Evolutionary conservation across 2,329 filamentous ascomycete genomes (phyloP).

Genomic region (Atkinsonella hypoxylon): DNA sequence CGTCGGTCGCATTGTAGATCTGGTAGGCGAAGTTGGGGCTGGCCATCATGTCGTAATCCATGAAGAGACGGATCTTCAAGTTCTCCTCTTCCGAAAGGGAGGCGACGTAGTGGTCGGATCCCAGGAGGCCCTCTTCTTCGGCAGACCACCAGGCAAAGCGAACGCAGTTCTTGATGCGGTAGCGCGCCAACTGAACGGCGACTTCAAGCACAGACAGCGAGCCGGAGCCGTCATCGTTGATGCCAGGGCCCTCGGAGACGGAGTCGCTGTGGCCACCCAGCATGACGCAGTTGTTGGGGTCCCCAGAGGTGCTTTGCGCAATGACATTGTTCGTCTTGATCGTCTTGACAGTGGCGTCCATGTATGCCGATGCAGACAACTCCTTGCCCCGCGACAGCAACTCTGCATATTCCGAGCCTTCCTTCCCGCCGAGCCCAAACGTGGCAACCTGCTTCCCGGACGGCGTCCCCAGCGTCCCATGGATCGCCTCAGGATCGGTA

Average conservation of each 20-base stretch:
- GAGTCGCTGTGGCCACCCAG: slow-evolving; percentile 53
- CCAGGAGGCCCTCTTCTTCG: slow-evolving; percentile 55
- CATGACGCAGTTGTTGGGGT: slow-evolving; percentile 53
- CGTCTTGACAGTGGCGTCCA: slow-evolving; percentile 42
- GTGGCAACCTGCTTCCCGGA: slow-evolving; percentile 50
- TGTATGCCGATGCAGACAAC: slow-evolving; percentile 45
- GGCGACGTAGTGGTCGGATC: slow-evolving; percentile 49
- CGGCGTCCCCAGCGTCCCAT: slow-evolving; percentile 57
- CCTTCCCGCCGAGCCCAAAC: slow-evolving; percentile 50
- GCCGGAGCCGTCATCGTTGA: slow-evolving; percentile 69
- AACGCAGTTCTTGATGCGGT: slow-evolving; percentile 51
- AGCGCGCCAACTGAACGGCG: slow-evolving; percentile 45
- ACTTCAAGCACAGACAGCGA: slow-evolving; percentile 50
- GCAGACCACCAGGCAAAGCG: slow-evolving; percentile 58
- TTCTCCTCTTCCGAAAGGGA: slow-evolving; percentile 46
- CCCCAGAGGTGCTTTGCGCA: slow-evolving; percentile 47
- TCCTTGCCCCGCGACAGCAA: slow-evolving; percentile 38
- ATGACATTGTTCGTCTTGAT: slow-evolving; percentile 49
- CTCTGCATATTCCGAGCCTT: slow-evolving; percentile 44
- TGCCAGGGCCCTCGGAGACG: slow-evolving; percentile 53
- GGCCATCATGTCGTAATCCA: slow-evolving; percentile 63
- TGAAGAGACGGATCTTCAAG: slow-evolving; percentile 49
- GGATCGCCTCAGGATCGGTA: slow-evolving; percentile 48
- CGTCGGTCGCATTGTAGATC: slow-evolving; percentile 62
- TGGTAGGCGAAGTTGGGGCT: slow-evolving; percentile 54